Conservation (phyloP, 495 filamentous ascomycete species). For the Penicillium flavigenum region DNA sequence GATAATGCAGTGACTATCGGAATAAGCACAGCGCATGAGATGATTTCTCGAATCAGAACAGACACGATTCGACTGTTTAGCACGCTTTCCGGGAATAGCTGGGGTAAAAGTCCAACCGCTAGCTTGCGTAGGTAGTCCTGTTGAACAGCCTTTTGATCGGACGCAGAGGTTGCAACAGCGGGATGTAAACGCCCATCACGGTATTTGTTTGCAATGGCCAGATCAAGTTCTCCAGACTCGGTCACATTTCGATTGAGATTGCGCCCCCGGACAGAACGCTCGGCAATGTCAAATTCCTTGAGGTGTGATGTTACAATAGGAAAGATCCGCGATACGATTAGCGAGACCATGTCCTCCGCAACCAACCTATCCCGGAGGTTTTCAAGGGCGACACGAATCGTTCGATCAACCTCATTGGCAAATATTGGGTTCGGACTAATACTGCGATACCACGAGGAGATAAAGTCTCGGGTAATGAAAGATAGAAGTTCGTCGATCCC, state of each 20-base stretch:
- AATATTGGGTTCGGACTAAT: conserved; percentile 83
- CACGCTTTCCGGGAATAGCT: conserved; percentile 69
- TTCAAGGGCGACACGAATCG: conserved; percentile 71
- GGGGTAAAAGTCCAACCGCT: conserved; percentile 67
- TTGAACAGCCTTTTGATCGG: conserved; percentile 77
- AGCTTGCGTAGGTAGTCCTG: conserved; percentile 81
- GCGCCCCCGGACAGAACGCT: conserved; percentile 80
- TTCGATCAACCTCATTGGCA: conserved; percentile 76
- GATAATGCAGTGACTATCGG: conserved; percentile 45
- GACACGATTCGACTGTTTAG: conserved; percentile 75
- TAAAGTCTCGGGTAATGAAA: conserved; percentile 77
- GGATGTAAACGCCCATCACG: conserved; percentile 85
- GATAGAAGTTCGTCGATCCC: conserved; percentile 78
- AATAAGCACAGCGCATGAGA: conserved; percentile 53
- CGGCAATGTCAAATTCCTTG: conserved; percentile 85
- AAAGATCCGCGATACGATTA: conserved; percentile 76
- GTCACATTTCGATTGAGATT: conserved; percentile 87
- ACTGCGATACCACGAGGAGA: conserved; percentile 81
- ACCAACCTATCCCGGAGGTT: conserved; percentile 67
- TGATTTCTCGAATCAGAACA: conserved; percentile 79
- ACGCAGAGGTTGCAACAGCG: conserved; percentile 77
- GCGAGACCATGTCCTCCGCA: conserved; percentile 73
- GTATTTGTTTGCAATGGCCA: conserved; percentile 92
- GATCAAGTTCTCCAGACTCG: conserved; percentile 91
- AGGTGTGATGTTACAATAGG: conserved; percentile 91